These are phyloP conservation scores for Kingdonia uniflora DNA, from an alignment of 164 flowering plant genomes.

Conservation along the genomic window DNA sequence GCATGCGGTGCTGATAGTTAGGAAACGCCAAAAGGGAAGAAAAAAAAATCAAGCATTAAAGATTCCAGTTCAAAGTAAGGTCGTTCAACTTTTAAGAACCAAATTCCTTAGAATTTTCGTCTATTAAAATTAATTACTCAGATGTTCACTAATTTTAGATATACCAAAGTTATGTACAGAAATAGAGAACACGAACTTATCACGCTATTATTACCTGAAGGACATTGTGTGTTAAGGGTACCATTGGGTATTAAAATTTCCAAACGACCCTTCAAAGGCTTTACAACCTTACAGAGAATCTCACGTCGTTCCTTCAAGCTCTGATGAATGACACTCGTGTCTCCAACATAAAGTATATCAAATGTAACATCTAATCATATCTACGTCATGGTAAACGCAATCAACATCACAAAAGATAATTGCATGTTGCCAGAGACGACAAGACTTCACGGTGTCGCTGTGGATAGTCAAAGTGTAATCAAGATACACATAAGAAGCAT, in stretches of 20 bases:
- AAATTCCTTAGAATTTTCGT: too few species aligned
- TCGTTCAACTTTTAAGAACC: too few species aligned
- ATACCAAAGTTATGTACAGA: too few species aligned
- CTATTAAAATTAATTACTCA: too few species aligned
- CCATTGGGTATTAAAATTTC: conserved; percentile 80
- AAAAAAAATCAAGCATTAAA: not conserved
- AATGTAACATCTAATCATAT: conserved; percentile 72
- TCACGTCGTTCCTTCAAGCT: conserved; percentile 86
- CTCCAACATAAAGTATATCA: conserved; percentile 92
- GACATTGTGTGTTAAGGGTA: conserved; percentile 49
- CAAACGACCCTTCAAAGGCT: conserved; percentile 68
- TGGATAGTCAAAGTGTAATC: too few species aligned
- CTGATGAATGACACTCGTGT: conserved; percentile 95
- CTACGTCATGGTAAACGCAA: conserved; percentile 33
- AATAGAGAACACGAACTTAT: too few species aligned
- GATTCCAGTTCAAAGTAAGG: not conserved
- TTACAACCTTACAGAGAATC: conserved; percentile 62
- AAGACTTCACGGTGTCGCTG: too few species aligned
- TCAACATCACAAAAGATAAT: not conserved
- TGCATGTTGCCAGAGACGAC: too few species aligned
- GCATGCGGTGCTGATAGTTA: too few species aligned
- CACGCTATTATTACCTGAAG: conserved; percentile 37
- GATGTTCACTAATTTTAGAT: not conserved
- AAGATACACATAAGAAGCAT: too few species aligned
- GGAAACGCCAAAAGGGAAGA: too few species aligned